Base-by-base conservation (phyloP, 768 basidiomycete species). In the Pisolithus albus region DNA sequence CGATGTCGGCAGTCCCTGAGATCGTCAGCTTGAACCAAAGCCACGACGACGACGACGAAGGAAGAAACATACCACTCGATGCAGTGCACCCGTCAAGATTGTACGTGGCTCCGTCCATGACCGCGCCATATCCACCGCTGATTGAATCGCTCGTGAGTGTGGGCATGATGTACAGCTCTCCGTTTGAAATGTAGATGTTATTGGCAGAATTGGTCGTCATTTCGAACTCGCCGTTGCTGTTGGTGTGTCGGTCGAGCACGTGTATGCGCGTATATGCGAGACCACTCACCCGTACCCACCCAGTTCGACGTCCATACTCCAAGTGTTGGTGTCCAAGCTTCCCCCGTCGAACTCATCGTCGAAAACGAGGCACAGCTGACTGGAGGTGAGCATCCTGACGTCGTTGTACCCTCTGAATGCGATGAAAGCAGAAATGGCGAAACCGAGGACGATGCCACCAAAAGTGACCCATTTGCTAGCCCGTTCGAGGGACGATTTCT, bases 141-240 rank as follows among this genome's bases (percentile, higher is more conserved):
- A 81, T 64, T 5, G 65, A 63, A 59, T 81, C 79, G 38, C 74
- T 70, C 6, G 81, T 82, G 53, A 83, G 72, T 7, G 82, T 83
- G 9, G 82, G 70, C 61, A 79, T 73, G 64, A 83, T 78, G 70
- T 79, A 82, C 32, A 83, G 71, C 50, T 75, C 64, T 8, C 75
- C 74, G 62, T 79, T 71, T 39, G 72, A 61, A 43, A 78, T 64
- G 68, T 72, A 78, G 4, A 72, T 61, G 59, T 77, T 77, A 46
- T 66, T 60, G 9, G 53, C 37, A 6, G 59, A 59, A 16, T 61
- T 58, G 6, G 79, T 80, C 26, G 78, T 74, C 76, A 79, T 79
- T 61, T 81, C 72, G 60, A 82, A 82, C 61, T 79, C 75, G 60
- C 75, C 75, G 60, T 78, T 77, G 34, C 64, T 66, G 39, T 41